phyloP scores from a whole-genome alignment of 2,329 filamentous ascomycete genomes.

The Xylariaceae sp. region DNA sequence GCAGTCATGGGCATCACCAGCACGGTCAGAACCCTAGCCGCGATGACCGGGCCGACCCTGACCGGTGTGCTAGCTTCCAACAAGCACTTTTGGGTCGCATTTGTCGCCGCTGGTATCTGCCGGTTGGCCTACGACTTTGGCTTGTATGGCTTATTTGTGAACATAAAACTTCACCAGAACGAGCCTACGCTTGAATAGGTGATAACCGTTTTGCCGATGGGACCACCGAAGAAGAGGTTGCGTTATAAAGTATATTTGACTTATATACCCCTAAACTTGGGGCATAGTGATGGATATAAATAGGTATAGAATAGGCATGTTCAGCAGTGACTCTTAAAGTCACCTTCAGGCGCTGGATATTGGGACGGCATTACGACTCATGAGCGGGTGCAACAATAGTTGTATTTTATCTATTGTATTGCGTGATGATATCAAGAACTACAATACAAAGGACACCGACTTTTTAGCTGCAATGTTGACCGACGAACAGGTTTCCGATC shows the following conservation, averaged over 20 bases:
- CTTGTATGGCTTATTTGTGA: conserved; percentile 56
- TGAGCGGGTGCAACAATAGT: no score
- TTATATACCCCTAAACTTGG: not conserved
- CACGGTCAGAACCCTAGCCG: conserved; percentile 56
- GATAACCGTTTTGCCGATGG: not conserved
- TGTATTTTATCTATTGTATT: no score
- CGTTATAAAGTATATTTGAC: conserved; percentile 23
- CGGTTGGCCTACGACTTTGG: conserved; percentile 56
- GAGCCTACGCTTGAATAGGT: conserved; percentile 30
- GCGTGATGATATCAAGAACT: no score
- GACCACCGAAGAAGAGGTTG: conserved; percentile 26
- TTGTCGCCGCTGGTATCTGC: conserved; percentile 51
- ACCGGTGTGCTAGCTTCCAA: conserved; percentile 53
- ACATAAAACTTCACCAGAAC: conserved; percentile 49
- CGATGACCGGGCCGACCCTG: conserved; percentile 50
- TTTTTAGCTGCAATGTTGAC: no score
- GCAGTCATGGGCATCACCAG: conserved; percentile 67
- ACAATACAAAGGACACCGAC: no score
- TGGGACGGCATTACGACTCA: no score
- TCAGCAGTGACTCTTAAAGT: no score
- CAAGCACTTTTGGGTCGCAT: conserved; percentile 58
- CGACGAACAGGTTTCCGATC: no score
- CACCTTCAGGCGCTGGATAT: no score
- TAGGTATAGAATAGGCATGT: no score
- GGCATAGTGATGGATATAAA: no score